Evolutionary conservation across 768 basidiomycete genomes (phyloP).

Genomic region (Collybia nuda): DNA sequence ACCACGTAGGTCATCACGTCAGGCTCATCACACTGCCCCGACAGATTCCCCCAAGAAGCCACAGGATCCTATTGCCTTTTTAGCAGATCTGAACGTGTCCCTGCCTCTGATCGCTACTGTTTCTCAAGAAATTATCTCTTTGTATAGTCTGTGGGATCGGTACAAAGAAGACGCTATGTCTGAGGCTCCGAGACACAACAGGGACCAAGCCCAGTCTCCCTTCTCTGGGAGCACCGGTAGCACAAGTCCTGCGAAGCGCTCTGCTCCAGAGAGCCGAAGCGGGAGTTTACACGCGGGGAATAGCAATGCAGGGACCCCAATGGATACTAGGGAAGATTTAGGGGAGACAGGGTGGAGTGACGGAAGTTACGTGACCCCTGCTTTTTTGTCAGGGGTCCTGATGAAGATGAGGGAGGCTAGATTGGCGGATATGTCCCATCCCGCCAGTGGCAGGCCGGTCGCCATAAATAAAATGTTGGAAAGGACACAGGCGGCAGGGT

Average conservation of each 20-base stretch:
- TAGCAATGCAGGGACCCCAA: slow-evolving; percentile 27
- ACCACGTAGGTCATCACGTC: slow-evolving; percentile 58
- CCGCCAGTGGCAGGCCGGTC: slow-evolving; percentile 46
- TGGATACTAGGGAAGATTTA: slow-evolving; percentile 19
- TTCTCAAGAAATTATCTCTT: slow-evolving; percentile 85
- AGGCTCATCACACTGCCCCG: slow-evolving; percentile 25
- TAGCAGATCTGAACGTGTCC: slow-evolving; percentile 85
- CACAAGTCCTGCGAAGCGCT: slow-evolving; percentile 25
- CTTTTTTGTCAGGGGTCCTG: slow-evolving; percentile 55
- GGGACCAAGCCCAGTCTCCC: slow-evolving; percentile 26
- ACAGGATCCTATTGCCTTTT: slow-evolving; percentile 77
- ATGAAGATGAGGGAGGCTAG: slow-evolving; percentile 67
- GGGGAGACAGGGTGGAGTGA: slow-evolving; percentile 16
- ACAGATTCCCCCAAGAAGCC: slow-evolving; percentile 34
- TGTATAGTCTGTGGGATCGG: slow-evolving; percentile 88
- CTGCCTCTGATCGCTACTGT: slow-evolving; percentile 80
- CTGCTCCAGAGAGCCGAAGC: slow-evolving; percentile 18
- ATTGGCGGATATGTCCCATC: slow-evolving; percentile 54
- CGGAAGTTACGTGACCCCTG: slow-evolving; percentile 52
- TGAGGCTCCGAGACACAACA: slow-evolving; percentile 24
- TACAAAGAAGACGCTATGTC: slow-evolving; percentile 66
- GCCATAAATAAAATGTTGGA: slow-evolving; percentile 75
- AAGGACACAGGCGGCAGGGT: slow-evolving; percentile 65
- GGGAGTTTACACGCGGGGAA: slow-evolving; percentile 5
- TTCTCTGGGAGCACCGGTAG: slow-evolving; percentile 16